These are phyloP conservation scores for Spergularia azorica DNA, from an alignment of 179 eudicot genomes.

Conservation along the genomic window DNA sequence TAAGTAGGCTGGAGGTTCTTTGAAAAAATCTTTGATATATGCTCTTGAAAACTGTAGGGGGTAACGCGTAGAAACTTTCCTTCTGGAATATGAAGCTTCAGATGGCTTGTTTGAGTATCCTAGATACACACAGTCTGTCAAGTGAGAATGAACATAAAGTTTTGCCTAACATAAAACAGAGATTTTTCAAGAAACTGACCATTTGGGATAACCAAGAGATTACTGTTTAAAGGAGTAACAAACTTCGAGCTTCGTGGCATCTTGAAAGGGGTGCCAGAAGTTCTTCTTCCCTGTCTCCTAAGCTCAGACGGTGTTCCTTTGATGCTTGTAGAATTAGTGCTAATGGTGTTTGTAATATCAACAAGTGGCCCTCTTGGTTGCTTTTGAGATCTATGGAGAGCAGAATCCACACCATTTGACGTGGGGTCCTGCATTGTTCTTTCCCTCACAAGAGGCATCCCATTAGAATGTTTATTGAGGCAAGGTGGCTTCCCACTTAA, in stretches of 20 bases:
- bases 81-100: constrained; percentile 46
- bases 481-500: constrained; percentile 28
- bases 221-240: constrained; percentile 55
- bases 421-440: constrained; percentile 18
- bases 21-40: constrained; percentile 65
- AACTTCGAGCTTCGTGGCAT: constrained; percentile 78
- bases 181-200: constrained; percentile 45
- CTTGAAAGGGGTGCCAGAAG: constrained; percentile 72
- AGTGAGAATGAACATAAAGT: constrained; percentile 1
- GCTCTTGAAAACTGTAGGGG: constrained; percentile 54
- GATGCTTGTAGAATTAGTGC: constrained; percentile 21
- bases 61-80: constrained; percentile 58
- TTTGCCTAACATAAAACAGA: not conserved
- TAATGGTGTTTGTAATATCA: constrained; percentile 57
- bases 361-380: constrained; percentile 43
- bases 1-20: constrained; percentile 43
- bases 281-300: constrained; percentile 46
- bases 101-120: constrained; percentile 41
- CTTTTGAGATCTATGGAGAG: constrained; percentile 33
- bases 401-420: constrained; percentile 32
- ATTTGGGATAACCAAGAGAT: constrained; percentile 29
- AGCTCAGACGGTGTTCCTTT: constrained; percentile 43
- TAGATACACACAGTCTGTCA: constrained; percentile 26
- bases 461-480: constrained; percentile 30
- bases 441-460: constrained; percentile 21